These are phyloP conservation scores for Ceriops zippeliana DNA, from an alignment of 345 rosid species.

Conservation along the genomic window DNA sequence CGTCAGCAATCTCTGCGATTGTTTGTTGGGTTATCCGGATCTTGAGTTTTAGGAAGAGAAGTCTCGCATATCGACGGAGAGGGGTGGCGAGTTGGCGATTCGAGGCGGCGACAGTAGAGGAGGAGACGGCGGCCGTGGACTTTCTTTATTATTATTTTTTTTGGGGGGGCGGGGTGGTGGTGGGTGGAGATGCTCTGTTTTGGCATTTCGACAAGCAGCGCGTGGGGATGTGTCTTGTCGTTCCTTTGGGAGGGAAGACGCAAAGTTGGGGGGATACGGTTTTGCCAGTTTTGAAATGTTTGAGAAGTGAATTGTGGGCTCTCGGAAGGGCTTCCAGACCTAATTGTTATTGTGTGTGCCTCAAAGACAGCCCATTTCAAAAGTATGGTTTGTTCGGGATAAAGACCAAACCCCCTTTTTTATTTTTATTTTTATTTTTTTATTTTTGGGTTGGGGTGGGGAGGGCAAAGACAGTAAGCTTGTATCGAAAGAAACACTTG, in stretches of 20 bases:
- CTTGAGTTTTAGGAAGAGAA: neutral
- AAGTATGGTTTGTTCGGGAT: too few relatives aligned
- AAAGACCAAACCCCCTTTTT: too few relatives aligned
- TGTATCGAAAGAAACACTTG: too few relatives aligned
- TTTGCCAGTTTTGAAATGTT: neutral
- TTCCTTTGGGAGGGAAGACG: neutral
- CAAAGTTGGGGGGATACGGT: neutral
- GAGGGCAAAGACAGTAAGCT: too few relatives aligned
- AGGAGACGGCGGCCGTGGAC: neutral
- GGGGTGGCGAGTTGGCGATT: neutral
- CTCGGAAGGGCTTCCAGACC: neutral
- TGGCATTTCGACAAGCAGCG: constrained; percentile 14
- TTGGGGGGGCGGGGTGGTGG: too few relatives aligned
- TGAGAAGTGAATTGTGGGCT: neutral
- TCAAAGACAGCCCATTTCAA: too few relatives aligned
- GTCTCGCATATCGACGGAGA: constrained; percentile 12
- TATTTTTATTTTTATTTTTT: too few relatives aligned
- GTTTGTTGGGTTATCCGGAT: neutral
- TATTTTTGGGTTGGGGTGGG: too few relatives aligned
- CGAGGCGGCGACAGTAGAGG: neutral
- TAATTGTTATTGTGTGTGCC: neutral
- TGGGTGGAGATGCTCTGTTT: neutral
- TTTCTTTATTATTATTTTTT: neutral
- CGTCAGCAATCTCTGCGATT: neutral
- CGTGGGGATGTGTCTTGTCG: neutral